Evolutionary conservation across 192 early-diverging fungal genomes (phyloP).

Genomic region (Backusella tarrabulga): DNA sequence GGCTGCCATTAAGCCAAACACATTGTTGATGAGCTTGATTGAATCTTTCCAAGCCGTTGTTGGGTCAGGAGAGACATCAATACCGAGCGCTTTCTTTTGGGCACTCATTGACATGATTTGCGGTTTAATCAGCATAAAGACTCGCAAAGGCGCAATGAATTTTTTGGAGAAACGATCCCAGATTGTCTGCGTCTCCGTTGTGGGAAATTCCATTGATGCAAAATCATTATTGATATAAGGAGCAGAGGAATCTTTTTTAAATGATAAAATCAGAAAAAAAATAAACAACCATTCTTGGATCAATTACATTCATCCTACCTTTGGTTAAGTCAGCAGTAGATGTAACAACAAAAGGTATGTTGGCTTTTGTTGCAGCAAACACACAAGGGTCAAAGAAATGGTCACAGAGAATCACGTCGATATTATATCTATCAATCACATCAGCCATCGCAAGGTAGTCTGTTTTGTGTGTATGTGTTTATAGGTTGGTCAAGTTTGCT

Average conservation of each 20-base stretch:
- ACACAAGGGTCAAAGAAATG: conserved; percentile 18
- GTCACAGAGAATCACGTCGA: conserved; percentile 22
- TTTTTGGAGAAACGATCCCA: neutral
- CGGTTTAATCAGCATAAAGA: neutral
- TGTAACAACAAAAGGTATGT: conserved; percentile 28
- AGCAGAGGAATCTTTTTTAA: neutral
- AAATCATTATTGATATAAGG: conserved; percentile 4
- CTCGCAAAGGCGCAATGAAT: neutral
- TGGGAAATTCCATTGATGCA: neutral
- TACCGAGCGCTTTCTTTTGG: neutral
- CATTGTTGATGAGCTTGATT: conserved; percentile 25
- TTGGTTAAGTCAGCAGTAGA: conserved; percentile 4
- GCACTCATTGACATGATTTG: neutral
- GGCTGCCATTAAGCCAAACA: conserved; percentile 19
- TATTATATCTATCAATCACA: neutral
- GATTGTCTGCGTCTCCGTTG: neutral
- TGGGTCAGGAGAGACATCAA: neutral
- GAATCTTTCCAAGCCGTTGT: conserved; percentile 1
- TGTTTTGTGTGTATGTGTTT: neutral
- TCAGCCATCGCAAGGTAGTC: neutral
- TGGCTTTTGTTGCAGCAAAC: neutral
- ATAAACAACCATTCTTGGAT: neutral
- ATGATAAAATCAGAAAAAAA: neutral
- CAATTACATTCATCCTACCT: neutral
- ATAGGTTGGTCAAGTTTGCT: too few species aligned